Evolutionary conservation across 352 stramenopile species (phyloP).

Genomic region (Globisporangium irregulare): DNA sequence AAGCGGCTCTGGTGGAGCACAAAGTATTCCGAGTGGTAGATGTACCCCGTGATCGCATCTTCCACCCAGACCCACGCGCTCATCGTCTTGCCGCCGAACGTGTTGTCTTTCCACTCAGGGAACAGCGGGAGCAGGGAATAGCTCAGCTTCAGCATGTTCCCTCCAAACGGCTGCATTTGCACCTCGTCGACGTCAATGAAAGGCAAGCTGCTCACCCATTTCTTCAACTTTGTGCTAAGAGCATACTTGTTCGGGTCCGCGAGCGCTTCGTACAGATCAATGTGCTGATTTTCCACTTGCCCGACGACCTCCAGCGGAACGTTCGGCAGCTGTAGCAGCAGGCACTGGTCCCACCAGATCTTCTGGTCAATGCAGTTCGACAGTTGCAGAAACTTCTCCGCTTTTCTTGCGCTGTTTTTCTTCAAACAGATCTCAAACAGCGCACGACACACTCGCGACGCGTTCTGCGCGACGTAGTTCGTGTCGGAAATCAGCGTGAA

Average conservation of each 20-base stretch:
- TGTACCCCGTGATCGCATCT: slow-evolving; percentile 88
- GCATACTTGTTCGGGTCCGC: slow-evolving; percentile 34
- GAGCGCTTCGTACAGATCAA: slow-evolving; percentile 64
- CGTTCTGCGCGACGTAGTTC: slow-evolving; percentile 99
- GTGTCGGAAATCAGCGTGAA: slow-evolving; percentile 99
- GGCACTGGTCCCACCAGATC: slow-evolving; percentile 96
- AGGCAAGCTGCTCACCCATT: slow-evolving; percentile 63
- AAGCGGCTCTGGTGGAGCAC: slow-evolving; percentile 82
- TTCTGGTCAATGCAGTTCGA: slow-evolving; percentile 97
- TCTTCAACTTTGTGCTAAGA: slow-evolving; percentile 55
- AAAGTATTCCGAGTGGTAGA: slow-evolving; percentile 94
- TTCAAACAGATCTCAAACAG: slow-evolving; percentile 99
- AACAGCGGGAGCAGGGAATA: slow-evolving; percentile 77
- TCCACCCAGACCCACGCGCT: slow-evolving; percentile 98
- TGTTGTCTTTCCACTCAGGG: slow-evolving; percentile 60
- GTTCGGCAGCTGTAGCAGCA: slow-evolving; percentile 92
- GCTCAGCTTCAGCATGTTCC: slow-evolving; percentile 92
- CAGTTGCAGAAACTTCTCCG: slow-evolving; percentile 93
- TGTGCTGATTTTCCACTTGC: slow-evolving; percentile 78
- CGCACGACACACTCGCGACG: slow-evolving; percentile 94
- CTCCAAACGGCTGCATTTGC: slow-evolving; percentile 94
- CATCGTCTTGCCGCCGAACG: slow-evolving; percentile 53
- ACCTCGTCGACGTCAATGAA: slow-evolving; percentile 68
- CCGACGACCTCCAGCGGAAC: slow-evolving; percentile 85
- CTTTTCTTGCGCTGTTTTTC: slow-evolving; percentile 81